Base-by-base conservation (phyloP, 345 rosid genomes). In the Salix caprea region DNA sequence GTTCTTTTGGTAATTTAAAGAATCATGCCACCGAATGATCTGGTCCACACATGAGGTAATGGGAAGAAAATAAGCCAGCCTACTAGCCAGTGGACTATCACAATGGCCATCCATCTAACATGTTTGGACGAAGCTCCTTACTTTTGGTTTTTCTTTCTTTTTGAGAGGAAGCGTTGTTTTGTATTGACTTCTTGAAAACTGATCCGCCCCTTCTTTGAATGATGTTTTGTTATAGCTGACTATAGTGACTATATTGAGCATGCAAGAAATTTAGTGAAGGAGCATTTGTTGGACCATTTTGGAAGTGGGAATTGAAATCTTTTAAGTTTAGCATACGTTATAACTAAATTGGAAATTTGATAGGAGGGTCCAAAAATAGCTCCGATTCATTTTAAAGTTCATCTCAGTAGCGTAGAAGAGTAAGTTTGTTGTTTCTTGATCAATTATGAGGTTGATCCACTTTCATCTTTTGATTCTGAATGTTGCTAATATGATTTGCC, bases 401-500 rank as follows among this genome's bases (percentile, higher is more conserved):
- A 54, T 54, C 61, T 6, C 61, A 19, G 61, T 7, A 54, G n/a
- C 24, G 21, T 14, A n/a, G 23, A 42, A 10, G 52, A 62, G 61
- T 44, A 58, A 19, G 70, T 21, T 6, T 46, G 28, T 48, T 21
- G 26, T 48, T 21, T 48, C 62, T 74, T 46, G 30, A 69, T 36
- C 36, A 48, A 44, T 65, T 18, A 23, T 54, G 28, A 50, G 24
- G 36, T 67, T n/a, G 66, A 32, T 75, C 46, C 21, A 21, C 37
- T 24, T 56, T 67, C 23, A 74, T 36, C 5, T 24, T 66, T 24
- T 10, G 34, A 40, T 3, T 32, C 37, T 18, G 19, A 32, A 2
- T 6, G 21, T 61, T 36, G 48, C n/a, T 70, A 48, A 64, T 79
- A 52, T 67, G 1, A 67, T 69, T 61, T 74, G 72, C 36, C 48